phyloP scores from a whole-genome alignment of 2,329 filamentous ascomycete species.

The Aureobasidium sp. region DNA sequence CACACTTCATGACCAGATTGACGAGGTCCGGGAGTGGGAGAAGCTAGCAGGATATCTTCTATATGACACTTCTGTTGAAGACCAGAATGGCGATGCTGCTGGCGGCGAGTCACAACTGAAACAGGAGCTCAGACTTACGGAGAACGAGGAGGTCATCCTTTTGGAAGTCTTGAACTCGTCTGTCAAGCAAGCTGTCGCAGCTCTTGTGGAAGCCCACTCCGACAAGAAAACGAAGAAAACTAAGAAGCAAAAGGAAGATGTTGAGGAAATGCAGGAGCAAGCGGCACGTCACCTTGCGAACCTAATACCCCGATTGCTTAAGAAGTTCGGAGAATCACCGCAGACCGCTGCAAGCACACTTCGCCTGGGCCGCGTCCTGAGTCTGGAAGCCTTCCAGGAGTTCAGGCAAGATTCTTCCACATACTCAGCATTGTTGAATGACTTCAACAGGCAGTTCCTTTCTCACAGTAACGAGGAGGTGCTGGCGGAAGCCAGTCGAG shows the following conservation, averaged over 20 bases:
- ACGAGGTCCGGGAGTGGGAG: conserved; percentile 81
- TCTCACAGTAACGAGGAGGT: conserved; percentile 85
- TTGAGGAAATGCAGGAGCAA: conserved; percentile 65
- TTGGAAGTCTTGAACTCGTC: conserved; percentile 80
- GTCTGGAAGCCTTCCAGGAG: conserved; percentile 81
- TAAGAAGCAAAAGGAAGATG: conserved; percentile 55
- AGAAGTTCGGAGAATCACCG: conserved; percentile 86
- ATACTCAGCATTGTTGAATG: conserved; percentile 75
- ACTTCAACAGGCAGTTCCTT: conserved; percentile 89
- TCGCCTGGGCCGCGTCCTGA: conserved; percentile 76
- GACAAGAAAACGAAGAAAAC: conserved; percentile 51
- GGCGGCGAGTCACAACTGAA: conserved; percentile 60
- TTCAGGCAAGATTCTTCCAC: conserved; percentile 77
- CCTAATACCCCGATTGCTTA: conserved; percentile 77
- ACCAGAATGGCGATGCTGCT: conserved; percentile 49
- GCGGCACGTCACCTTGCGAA: conserved; percentile 70
- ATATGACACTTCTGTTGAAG: conserved; percentile 68
- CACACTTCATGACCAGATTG: conserved; percentile 73
- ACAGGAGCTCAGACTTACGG: conserved; percentile 63
- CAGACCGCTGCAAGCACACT: conserved; percentile 80
- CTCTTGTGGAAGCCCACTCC: conserved; percentile 55
- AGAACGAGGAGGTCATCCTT: conserved; percentile 74
- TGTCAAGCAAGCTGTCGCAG: conserved; percentile 66
- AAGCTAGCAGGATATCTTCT: conserved; percentile 81
- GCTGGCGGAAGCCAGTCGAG: conserved; percentile 72